These are phyloP conservation scores for Suhomyces bolitotheri DNA, from an alignment of 1,139 yeast species.

Conservation along the genomic window DNA sequence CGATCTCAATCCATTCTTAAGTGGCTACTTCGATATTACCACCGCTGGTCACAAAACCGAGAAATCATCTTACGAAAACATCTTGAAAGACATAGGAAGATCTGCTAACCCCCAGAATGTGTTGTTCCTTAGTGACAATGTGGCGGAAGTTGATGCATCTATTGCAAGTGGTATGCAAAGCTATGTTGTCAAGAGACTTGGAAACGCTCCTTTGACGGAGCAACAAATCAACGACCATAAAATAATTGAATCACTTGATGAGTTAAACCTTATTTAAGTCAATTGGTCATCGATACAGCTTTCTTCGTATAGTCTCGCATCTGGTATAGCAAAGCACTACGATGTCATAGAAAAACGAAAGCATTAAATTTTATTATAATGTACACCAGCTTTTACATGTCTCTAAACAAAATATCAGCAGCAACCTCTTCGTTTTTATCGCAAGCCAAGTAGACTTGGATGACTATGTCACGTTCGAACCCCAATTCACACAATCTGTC, in stretches of 20 bases:
- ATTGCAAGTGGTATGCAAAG: constrained; percentile 61
- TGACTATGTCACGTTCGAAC: constrained; percentile 80
- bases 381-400: constrained; percentile 27
- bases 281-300: too few relatives aligned
- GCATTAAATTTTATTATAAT: not conserved
- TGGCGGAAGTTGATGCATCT: constrained; percentile 72
- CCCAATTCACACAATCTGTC: constrained; percentile 89
- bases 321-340: too few relatives aligned
- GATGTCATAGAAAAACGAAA: not conserved
- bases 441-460: constrained; percentile 96
- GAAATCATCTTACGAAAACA: constrained; percentile 55
- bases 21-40: constrained; percentile 81
- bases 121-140: constrained; percentile 76
- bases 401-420: constrained; percentile 81
- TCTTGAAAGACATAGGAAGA: constrained; percentile 48
- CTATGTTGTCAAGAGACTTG: constrained; percentile 67
- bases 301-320: too few relatives aligned
- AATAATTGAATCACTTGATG: constrained; percentile 9
- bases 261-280: constrained; percentile 3
- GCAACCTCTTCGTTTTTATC: constrained; percentile 97
- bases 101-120: constrained; percentile 32
- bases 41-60: constrained; percentile 78
- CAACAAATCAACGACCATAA: constrained; percentile 21
- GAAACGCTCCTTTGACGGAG: constrained; percentile 58
- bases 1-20: constrained; percentile 55